Percentiles rank a stretch among this genome's conserved stretches.
These are phyloP conservation scores for Quercus aquifolioides DNA, from an alignment of 306 rosid genomes.

Conservation along the genomic window DNA sequence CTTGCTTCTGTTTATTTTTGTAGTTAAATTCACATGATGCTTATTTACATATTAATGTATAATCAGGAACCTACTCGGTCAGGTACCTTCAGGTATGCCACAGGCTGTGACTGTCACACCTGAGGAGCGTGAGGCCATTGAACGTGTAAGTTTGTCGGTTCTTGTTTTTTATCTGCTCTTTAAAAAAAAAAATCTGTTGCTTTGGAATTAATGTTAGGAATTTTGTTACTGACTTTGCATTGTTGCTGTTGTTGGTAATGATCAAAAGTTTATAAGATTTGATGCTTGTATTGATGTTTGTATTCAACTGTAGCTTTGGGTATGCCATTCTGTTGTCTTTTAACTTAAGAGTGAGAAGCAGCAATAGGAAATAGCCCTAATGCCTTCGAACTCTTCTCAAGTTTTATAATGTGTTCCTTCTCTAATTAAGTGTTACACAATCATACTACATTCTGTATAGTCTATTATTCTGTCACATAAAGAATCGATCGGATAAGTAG, in stretches of 20 bases:
- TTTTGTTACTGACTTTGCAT: too few relatives aligned
- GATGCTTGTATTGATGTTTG: too few relatives aligned
- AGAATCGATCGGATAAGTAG: neutral
- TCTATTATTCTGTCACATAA: neutral
- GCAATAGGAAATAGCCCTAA: neutral
- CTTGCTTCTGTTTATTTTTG: neutral
- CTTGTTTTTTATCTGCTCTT: too few relatives aligned
- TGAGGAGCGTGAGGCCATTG: constrained; percentile 89
- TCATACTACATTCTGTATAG: neutral
- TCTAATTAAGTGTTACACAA: neutral
- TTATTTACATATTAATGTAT: constrained; percentile 15
- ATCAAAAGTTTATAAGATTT: too few relatives aligned
- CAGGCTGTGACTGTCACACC: constrained; percentile 79
- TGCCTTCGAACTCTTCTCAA: neutral
- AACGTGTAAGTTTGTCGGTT: constrained; percentile 62
- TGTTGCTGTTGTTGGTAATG: too few relatives aligned
- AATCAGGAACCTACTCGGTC: constrained; percentile 63
- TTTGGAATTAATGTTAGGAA: too few relatives aligned
- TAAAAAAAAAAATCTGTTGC: neutral
- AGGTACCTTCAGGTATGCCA: constrained; percentile 59
- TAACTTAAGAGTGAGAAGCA: neutral
- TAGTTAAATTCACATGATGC: constrained; percentile 12
- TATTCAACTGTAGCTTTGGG: too few relatives aligned
- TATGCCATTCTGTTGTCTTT: neutral
- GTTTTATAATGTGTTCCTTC: neutral